Evolutionary conservation across 2,329 filamentous ascomycete species (phyloP).

Genomic region (Dactylellina drechsleri): DNA sequence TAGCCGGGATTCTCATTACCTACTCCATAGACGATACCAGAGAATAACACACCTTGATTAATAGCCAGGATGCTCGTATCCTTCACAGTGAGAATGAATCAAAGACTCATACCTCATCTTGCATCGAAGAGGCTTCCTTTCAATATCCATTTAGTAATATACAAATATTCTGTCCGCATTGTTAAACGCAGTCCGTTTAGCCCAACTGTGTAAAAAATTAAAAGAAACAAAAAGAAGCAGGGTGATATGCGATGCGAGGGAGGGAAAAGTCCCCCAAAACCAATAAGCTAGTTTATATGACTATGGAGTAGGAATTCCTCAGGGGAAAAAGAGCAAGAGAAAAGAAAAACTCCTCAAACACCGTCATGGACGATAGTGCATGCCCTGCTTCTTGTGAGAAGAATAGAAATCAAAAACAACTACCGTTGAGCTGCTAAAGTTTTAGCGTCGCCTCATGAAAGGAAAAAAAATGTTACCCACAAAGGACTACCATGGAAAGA

Average conservation of each 20-base stretch:
- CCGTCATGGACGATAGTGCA: constrained; percentile 41
- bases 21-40: too few relatives aligned
- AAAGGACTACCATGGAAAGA: not conserved
- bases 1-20: too few relatives aligned
- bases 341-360: constrained; percentile 44
- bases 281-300: constrained; percentile 2
- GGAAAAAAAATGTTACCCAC: constrained; percentile 20
- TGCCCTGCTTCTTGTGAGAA: constrained; percentile 16
- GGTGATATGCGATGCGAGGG: not conserved
- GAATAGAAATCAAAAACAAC: constrained; percentile 3
- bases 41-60: too few relatives aligned
- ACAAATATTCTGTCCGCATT: constrained; percentile 4
- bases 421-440: constrained; percentile 16
- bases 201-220: constrained; percentile 4
- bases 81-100: too few relatives aligned
- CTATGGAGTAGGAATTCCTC: not conserved
- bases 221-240: not conserved
- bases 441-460: constrained; percentile 11
- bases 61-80: too few relatives aligned
- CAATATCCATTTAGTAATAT: constrained; percentile 25
- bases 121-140: not conserved
- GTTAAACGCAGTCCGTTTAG: constrained; percentile 5
- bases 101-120: too few relatives aligned
- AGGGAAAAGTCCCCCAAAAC: constrained; percentile 11
- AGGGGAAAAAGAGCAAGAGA: constrained; percentile 16